Percentiles rank a stretch among this genome's conserved stretches.
Conservation (phyloP, 208 protist species). For the Trypanosoma mega region DNA sequence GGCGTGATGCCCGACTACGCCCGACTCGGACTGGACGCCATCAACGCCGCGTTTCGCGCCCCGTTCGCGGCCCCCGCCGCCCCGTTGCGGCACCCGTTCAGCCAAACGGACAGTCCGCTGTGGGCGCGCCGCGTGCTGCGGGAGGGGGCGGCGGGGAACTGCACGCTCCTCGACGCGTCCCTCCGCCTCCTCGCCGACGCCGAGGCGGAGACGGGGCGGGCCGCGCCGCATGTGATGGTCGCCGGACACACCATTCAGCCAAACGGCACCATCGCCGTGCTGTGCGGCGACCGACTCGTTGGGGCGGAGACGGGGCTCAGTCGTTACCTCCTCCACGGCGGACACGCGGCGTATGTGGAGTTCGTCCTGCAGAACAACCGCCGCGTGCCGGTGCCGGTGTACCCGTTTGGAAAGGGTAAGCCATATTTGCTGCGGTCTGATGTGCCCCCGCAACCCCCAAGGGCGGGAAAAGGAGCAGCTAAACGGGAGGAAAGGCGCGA, state of each 20-base stretch:
- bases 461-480: too few species aligned
- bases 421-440: neutral
- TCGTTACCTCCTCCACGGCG: slow-evolving; percentile 16
- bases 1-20: slow-evolving; percentile 40
- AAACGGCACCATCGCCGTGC: slow-evolving; percentile 12
- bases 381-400: slow-evolving; percentile 6
- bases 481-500: too few species aligned
- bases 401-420: slow-evolving; percentile 5
- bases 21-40: slow-evolving; percentile 16
- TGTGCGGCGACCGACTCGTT: slow-evolving; percentile 35
- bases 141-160: slow-evolving; percentile 29
- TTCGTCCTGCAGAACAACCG: slow-evolving; percentile 1
- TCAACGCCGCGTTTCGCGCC: slow-evolving; percentile 30
- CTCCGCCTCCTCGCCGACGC: slow-evolving; percentile 30
- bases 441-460: neutral
- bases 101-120: slow-evolving; percentile 28
- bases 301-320: slow-evolving; percentile 36
- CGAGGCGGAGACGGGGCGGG: slow-evolving; percentile 17
- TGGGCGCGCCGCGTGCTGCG: slow-evolving; percentile 33
- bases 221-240: slow-evolving; percentile 42
- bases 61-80: too few species aligned
- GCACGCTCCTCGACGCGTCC: slow-evolving; percentile 29
- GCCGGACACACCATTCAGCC: slow-evolving; percentile 51
- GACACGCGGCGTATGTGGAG: slow-evolving; percentile 23
- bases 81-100: slow-evolving; percentile 30